Evolutionary conservation across 805 yeast species (phyloP), one percentile per base, ranked within the genome.

Genomic region (Yarrowia divulgata): DNA sequence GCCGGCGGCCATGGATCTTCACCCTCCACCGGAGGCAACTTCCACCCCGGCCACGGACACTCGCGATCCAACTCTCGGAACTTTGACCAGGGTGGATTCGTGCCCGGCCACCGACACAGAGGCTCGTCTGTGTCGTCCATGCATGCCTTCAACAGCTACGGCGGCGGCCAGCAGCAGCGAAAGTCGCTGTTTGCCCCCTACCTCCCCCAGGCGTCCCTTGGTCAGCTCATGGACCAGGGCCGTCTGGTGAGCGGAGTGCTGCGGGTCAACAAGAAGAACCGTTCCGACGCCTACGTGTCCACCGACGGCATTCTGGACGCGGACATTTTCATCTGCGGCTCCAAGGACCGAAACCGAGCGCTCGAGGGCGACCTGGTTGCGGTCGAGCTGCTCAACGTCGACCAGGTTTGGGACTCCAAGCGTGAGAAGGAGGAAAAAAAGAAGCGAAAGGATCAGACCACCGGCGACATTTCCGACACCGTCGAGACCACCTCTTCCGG

Each of bases 201-300:
- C 76, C 84, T 95, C 67, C 97, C 98, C 4, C 99, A 95, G 76
- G 89, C 93, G 3, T 88, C 96, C 2, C 86, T 95, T 60, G 98
- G 98, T 1, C 96, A 89, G 34, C 82, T 95, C 70, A 89, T 95
- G 55, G 86, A 87, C 72, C 97, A 94, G 72, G 98, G 98, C 23
- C 86, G 93, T 72, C 83, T 95, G 67, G 98, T 95, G 8, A 89
- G 97, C 3, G 99, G 99, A 74, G 90, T 89, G 35, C 82, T 95
- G 74, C 85, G 99, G 73, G 99, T 95, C 54, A 95, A 95, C 81
- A 93, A 93, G 79, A 95, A 95, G 79, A 95, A 95, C 78, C 85
- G 99, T 74, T 92, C 97, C 0, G 98, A 95, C 80, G 99, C 99
- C 0, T 95, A 96, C 80, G 98, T 95, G n/a, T 88, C 97, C 8